Conservation (phyloP, 2,329 filamentous ascomycete species). For the Aureobasidium sp. region DNA sequence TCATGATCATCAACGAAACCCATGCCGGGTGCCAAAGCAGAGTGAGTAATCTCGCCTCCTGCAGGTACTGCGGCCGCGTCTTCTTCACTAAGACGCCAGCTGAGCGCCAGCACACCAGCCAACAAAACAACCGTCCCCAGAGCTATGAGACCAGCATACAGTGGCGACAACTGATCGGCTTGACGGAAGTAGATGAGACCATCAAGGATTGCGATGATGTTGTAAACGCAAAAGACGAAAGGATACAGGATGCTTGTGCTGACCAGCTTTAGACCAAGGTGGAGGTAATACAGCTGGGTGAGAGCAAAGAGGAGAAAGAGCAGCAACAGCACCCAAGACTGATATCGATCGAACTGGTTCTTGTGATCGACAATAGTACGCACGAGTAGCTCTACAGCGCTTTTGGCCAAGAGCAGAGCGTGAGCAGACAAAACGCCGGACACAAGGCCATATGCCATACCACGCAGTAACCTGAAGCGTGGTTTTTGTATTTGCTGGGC, state of each 20-base stretch:
- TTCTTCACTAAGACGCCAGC: slow-evolving; percentile 83
- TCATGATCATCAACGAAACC: slow-evolving; percentile 65
- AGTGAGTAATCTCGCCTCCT: slow-evolving; percentile 45
- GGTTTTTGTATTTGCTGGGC: slow-evolving; percentile 27
- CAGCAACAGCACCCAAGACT: slow-evolving; percentile 85
- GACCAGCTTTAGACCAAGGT: slow-evolving; percentile 85
- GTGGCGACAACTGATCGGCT: slow-evolving; percentile 63
- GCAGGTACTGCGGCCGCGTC: slow-evolving; percentile 40
- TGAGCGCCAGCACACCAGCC: slow-evolving; percentile 79
- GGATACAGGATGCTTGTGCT: slow-evolving; percentile 95
- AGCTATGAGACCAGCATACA: slow-evolving; percentile 73
- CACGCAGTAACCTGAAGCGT: slow-evolving; percentile 56
- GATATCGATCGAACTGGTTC: slow-evolving; percentile 93
- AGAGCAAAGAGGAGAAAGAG: slow-evolving; percentile 74
- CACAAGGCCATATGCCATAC: slow-evolving; percentile 80
- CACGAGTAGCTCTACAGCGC: slow-evolving; percentile 88
- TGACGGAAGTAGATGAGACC: slow-evolving; percentile 96
- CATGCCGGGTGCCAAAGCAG: slow-evolving; percentile 70
- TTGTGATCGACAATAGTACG: slow-evolving; percentile 72
- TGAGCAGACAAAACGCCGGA: slow-evolving; percentile 89
- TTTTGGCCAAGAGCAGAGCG: slow-evolving; percentile 87
- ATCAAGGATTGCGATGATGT: slow-evolving; percentile 96
- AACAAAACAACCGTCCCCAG: slow-evolving; percentile 81
- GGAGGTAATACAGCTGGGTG: slow-evolving; percentile 88
- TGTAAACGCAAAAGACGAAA: slow-evolving; percentile 97